Percentiles rank a stretch among this genome's conserved stretches.
Evolutionary conservation across 345 rosid species (phyloP).

Genomic region (Salix udensis): DNA sequence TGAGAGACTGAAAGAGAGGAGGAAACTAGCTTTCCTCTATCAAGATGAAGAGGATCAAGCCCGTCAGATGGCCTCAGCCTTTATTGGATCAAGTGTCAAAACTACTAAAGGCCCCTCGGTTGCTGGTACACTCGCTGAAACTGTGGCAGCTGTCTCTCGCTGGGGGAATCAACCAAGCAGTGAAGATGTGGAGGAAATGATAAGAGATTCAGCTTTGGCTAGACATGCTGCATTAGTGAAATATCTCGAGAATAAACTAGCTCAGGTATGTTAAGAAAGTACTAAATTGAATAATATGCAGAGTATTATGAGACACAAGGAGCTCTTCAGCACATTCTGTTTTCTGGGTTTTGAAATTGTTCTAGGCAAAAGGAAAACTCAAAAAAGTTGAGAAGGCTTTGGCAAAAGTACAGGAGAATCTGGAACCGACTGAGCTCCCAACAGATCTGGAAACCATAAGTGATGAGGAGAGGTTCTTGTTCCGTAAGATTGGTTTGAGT

Average conservation of each 20-base stretch:
- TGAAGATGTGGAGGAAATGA: slow-evolving; percentile 58
- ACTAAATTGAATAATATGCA: neutral
- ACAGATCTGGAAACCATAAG: slow-evolving; percentile 73
- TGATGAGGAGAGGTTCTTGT: slow-evolving; percentile 77
- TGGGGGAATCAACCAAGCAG: slow-evolving; percentile 65
- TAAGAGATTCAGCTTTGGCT: slow-evolving; percentile 48
- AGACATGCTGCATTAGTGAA: slow-evolving; percentile 52
- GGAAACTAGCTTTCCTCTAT: slow-evolving; percentile 41
- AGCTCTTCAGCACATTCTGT: slow-evolving; percentile 1
- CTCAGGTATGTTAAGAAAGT: slow-evolving; percentile 48
- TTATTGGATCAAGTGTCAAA: slow-evolving; percentile 30
- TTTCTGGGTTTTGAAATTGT: slow-evolving; percentile 17
- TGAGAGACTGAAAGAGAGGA: slow-evolving; percentile 59
- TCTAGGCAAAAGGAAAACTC: slow-evolving; percentile 66
- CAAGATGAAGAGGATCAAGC: slow-evolving; percentile 78
- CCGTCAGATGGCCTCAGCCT: slow-evolving; percentile 45
- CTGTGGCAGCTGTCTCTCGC: slow-evolving; percentile 67
- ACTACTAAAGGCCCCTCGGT: slow-evolving; percentile 40
- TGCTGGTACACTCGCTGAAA: slow-evolving; percentile 91
- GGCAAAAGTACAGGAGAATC: slow-evolving; percentile 64
- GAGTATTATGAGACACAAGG: neutral
- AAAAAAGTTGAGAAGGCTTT: slow-evolving; percentile 59
- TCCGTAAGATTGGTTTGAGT: slow-evolving; percentile 82
- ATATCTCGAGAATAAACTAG: slow-evolving; percentile 62
- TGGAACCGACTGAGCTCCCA: slow-evolving; percentile 75